Evolutionary conservation across 2,329 filamentous ascomycete genomes (phyloP).

Genomic region (Sphaerulina musiva): DNA sequence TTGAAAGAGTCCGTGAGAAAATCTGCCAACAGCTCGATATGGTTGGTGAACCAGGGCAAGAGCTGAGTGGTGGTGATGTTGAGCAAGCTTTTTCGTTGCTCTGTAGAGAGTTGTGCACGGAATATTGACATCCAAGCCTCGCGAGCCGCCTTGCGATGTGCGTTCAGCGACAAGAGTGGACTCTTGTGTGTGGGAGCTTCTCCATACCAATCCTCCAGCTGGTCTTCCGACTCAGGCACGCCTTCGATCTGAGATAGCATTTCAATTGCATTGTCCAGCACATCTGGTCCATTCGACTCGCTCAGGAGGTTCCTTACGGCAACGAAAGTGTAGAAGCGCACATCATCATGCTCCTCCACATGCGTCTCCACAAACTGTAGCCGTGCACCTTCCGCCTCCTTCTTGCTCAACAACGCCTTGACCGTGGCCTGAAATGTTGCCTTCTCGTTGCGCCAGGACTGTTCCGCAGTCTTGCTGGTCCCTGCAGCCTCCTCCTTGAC

Average conservation of each 20-base stretch:
- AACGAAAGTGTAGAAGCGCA: constrained; percentile 75
- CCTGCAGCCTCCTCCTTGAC: constrained; percentile 69
- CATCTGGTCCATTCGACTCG: constrained; percentile 21
- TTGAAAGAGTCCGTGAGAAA: constrained; percentile 95
- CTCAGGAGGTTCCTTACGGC: constrained; percentile 54
- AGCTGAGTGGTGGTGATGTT: constrained; percentile 69
- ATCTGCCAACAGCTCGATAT: constrained; percentile 86
- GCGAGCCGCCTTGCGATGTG: constrained; percentile 75
- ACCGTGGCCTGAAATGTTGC: constrained; percentile 60
- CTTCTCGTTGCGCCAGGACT: constrained; percentile 58
- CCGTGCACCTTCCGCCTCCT: constrained; percentile 53
- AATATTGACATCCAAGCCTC: constrained; percentile 81
- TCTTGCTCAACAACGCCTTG: constrained; percentile 52
- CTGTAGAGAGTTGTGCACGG: constrained; percentile 57
- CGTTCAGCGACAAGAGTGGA: constrained; percentile 55
- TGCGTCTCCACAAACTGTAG: constrained; percentile 72
- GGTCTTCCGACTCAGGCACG: constrained; percentile 60
- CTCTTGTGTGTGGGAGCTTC: constrained; percentile 60
- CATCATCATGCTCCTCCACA: constrained; percentile 72
- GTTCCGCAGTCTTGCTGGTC: constrained; percentile 45
- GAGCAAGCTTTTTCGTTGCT: constrained; percentile 73
- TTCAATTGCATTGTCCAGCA: constrained; percentile 54
- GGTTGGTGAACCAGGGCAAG: constrained; percentile 73
- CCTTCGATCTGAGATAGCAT: constrained; percentile 62
- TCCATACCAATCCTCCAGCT: constrained; percentile 64